Evolutionary conservation across 371 early-diverging fungal genomes (phyloP), one percentile per base, ranked within the genome.

Genomic region (Syncephalastrum racemosum): DNA sequence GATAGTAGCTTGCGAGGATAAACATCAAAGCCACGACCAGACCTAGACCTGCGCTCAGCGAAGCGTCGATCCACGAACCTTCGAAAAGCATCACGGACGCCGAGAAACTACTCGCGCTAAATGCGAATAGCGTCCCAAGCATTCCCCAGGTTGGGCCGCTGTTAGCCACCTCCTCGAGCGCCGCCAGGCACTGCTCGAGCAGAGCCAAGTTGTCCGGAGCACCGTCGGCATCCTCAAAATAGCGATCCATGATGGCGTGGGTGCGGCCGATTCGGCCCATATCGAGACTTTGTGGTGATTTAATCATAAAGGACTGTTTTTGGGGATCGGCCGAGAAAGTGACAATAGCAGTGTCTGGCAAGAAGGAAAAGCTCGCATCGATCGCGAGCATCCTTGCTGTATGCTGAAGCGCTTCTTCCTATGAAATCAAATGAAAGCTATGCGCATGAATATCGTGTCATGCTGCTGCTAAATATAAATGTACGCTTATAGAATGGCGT

Each of bases 61-160:
- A 3, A 2, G 62, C 68, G 59, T 77, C 77, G 4, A 67, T 59
- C 77, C 77, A 77, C 4, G 68, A 67, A 13, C 77, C 77, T 18
- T 61, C 47, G 55, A 77, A 77, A 53, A 77, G 47, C 53, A 71
- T 56, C 10, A 58, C 61, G 1, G 71, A 68, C 0, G 68, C 69
- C 14, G 68, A 52, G 46, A 67, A 67, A 24, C 73, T 72, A 44
- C 70, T 64, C 2, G 46, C 51, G 5, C 58, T 55, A 46, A 73
- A 77, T 13, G 62, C 54, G 43, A 62, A 53, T 3, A 40, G 24
- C 0, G 47, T 56, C 7, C 56, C 62, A 4, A 46, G 19, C 25
- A 56, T 52, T 2, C 74, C 74, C 50, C 74, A 71, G 0, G 78
- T 77, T 0, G 72, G 70, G 18, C 70, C 70, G 3, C 68, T 66